Base-by-base conservation (phyloP, 331 rosid species). In the Malus hybrid region DNA sequence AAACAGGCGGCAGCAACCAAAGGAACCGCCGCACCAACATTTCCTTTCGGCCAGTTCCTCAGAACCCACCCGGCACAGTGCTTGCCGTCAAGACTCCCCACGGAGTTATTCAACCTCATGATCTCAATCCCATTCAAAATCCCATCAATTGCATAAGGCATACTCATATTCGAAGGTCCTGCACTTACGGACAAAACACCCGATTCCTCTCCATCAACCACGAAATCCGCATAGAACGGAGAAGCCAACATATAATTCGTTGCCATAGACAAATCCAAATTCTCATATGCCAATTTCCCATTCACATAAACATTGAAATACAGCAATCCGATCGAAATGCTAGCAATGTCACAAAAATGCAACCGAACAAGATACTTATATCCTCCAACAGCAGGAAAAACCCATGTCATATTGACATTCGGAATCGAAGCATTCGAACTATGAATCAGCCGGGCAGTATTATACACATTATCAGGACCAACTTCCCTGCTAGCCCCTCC, bases 321-420 rank as follows among this genome's bases (percentile, higher is more conserved):
- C 12, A 93, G 71, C 81, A 90, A 78, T 56, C 91, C 90, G 12
- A 88, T 82, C 1, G 93, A 81, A 48, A 85, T 82, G 42, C 97
- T 94, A 67, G 99, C 96, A 77, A 94, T 90, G 78, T 91, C 99
- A 77, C 97, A 94, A 75, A 91, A 91, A 70, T 94, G 99, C 85
- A 94, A 14, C 76, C 97, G 79, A 69, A 86, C 86, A 33, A 94
- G 83, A 76, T 94, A 86, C 44, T 89, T 85, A 19, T 79, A 87
- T 10, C 92, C 95, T 27, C 84, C 89, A 22, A 52, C n/a, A 63
- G 83, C 80, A 0, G 97, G 89, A 80, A 94, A 88, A 64, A 39
- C 82, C 98, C 98, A 94, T 34, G 97, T 94, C 88, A 94, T 88
- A 12, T 90, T 94, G 54, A 79, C 78, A 33, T 76, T 65, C 0